Conservation (phyloP, 805 yeast genomes). For the Ogataea nonfermentans region DNA sequence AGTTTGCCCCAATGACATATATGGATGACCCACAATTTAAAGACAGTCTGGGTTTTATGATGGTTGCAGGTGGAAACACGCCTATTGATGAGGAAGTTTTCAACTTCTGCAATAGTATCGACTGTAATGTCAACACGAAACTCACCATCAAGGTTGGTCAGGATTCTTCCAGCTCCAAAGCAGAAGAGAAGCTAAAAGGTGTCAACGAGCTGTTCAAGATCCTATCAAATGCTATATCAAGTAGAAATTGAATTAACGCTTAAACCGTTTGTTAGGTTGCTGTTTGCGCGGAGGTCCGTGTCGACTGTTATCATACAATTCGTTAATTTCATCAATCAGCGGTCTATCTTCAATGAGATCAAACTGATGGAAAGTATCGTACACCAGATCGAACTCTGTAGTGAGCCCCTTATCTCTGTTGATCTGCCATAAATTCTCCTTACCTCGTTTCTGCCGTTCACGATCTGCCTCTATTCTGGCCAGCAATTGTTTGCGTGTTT, state of each 20-base stretch:
- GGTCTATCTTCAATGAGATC: constrained; percentile 24
- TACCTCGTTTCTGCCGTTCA: constrained; percentile 81
- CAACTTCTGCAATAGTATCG: constrained; percentile 48
- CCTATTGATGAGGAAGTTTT: constrained; percentile 69
- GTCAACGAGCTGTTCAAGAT: constrained; percentile 64
- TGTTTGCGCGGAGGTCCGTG: constrained; percentile 3
- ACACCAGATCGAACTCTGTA: constrained; percentile 36
- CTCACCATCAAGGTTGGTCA: constrained; percentile 62
- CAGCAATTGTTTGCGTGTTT: constrained; percentile 50
- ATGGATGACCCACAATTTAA: constrained; percentile 5
- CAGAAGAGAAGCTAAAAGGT: constrained; percentile 64
- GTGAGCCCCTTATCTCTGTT: constrained; percentile 34
- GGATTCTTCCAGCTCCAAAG: constrained; percentile 37
- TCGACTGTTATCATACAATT: constrained; percentile 16
- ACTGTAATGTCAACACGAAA: constrained; percentile 40
- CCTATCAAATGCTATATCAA: constrained; percentile 31
- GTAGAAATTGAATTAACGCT: constrained; percentile 1
- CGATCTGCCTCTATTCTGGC: constrained; percentile 90
- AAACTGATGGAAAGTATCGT: constrained; percentile 20
- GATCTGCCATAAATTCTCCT: constrained; percentile 78
- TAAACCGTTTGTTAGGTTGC: constrained; percentile 3
- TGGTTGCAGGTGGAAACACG: constrained; percentile 64
- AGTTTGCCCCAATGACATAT: constrained; percentile 13
- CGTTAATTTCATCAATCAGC: constrained; percentile 26
- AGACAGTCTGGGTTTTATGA: constrained; percentile 40